A percentile compares a stretch with the other conserved stretches of the same genome.
Conservation (phyloP, 2,329 filamentous ascomycete genomes). For the Davidsoniella virescens region DNA sequence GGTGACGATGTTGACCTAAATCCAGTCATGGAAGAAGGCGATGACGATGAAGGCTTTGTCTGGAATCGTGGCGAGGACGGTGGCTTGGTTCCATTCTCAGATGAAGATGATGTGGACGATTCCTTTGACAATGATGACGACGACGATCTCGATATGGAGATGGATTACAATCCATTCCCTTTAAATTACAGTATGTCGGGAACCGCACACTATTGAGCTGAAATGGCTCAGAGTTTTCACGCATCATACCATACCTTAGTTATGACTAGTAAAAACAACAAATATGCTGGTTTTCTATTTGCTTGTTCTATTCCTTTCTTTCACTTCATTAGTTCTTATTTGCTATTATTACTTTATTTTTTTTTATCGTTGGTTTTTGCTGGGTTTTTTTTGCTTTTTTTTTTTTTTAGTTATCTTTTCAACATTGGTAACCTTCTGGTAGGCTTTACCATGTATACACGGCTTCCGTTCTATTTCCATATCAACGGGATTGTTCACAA, state of each 20-base stretch:
- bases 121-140: constrained; percentile 30
- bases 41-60: constrained; percentile 36
- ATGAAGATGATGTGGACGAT: constrained; percentile 32
- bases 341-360: constrained; percentile 11
- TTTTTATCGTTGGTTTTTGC: constrained; percentile 4
- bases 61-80: constrained; percentile 45
- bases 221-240: not conserved
- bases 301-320: constrained; percentile 3
- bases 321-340: constrained; percentile 10
- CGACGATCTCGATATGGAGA: constrained; percentile 24
- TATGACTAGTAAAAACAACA: not conserved
- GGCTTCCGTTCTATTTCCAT: no score
- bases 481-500: no score
- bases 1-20: constrained; percentile 9
- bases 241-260: not conserved
- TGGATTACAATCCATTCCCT: constrained; percentile 27
- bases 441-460: no score
- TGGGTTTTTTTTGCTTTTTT: constrained; percentile 9
- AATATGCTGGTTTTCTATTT: not conserved
- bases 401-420: no score
- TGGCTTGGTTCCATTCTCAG: constrained; percentile 36
- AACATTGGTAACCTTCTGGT: no score
- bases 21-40: constrained; percentile 19
- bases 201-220: not conserved
- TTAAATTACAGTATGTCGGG: constrained; percentile 8